Base-by-base conservation (phyloP, 83 land plant species). In the Diphasiastrum complanatum region DNA sequence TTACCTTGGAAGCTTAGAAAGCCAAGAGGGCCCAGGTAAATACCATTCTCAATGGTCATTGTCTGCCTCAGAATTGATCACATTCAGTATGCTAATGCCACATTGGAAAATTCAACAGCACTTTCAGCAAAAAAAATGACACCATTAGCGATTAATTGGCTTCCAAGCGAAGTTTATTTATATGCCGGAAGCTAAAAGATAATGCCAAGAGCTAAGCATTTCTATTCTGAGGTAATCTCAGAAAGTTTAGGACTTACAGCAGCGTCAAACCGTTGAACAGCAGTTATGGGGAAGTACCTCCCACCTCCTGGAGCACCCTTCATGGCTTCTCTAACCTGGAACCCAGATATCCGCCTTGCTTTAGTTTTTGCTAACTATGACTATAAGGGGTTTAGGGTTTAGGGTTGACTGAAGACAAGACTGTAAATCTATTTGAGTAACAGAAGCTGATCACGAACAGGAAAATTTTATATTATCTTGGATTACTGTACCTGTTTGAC, bases 11-110 rank as follows among this genome's bases (percentile, higher is more conserved):
- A 86, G 0, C 85, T 84, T 19, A 93, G 73, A 41, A 58, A 62
- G n/a, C 96, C 96, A 47, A 93, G 5, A 37, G 96, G 83, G 0
- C 99, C 91, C 19, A 93, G 81, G 64, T 76, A 93, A 1, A 93
- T 71, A 27, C 99, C 99, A 56, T 93, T 93, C 67, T 89, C 88
- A 35, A 89, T 81, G 45, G 68, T 78, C 67, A 66, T 81, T 49
- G 76, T 76, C 87, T 83, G 79, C 40, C 43, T n/a, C n/a, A n/a
- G n/a, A 20, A 30, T 20, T 33, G 6, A 2, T 4, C 23, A 11
- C 25, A 12, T 2, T 30, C 10, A 54, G 16, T 6, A 54, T n/a
- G 4, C 16, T 18, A 50, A 10, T 10, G 18, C 52, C 52, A 50
- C 10, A 50, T 16, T 6, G n/a, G 18, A 16, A 22, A 22, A 28